Base-by-base conservation (phyloP, 1,284 basidiomycete genomes). In the Trametes pubescens region DNA sequence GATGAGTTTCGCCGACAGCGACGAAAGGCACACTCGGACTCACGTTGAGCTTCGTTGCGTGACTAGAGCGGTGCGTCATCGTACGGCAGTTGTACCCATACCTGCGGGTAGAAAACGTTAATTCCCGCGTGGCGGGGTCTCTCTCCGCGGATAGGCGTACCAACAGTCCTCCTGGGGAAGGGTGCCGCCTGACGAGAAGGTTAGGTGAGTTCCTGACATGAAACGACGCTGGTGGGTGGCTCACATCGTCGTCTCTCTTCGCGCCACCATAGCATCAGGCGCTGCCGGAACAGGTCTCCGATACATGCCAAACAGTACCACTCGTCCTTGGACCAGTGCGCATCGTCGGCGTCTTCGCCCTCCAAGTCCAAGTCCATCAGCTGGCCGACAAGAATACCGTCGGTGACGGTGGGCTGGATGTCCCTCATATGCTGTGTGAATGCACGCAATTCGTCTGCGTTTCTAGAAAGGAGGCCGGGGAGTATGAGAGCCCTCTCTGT, bases 51-150 rank as follows among this genome's bases (percentile, higher is more conserved):
- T 64, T 71, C 32, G 35, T 9, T 2, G 74, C 74, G 52, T 77
- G 75, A 2, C 18, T 14, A 4, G 14, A 5, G 26, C 53, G 70
- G 56, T 74, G 73, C 4, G 65, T 62, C 68, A 75, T 73, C 21
- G 75, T 77, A n/a, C 75, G 70, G 51, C 75, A 77, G 44, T 74
- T 72, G 44, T 72, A 77, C 13, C 75, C 75, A 51, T 77, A 72
- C 71, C 72, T 72, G 34, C 22, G 26, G 26, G 2, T 13, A 13
- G 18, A 24, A 24, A 7, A 14, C 2, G 22, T 26, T 5, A 47
- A 24, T 18, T 5, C 7, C 24, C 13, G 24, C 11, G 21, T 18
- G 6, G 4, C 7, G 22, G 22, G 10, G 22, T 5, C 44, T 11
- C 22, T 21, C 14, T 43, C 22, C 14, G n/a, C n/a, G 18, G 37